Base-by-base conservation (phyloP, 352 stramenopile genomes). In the Pythium aquatile region DNA sequence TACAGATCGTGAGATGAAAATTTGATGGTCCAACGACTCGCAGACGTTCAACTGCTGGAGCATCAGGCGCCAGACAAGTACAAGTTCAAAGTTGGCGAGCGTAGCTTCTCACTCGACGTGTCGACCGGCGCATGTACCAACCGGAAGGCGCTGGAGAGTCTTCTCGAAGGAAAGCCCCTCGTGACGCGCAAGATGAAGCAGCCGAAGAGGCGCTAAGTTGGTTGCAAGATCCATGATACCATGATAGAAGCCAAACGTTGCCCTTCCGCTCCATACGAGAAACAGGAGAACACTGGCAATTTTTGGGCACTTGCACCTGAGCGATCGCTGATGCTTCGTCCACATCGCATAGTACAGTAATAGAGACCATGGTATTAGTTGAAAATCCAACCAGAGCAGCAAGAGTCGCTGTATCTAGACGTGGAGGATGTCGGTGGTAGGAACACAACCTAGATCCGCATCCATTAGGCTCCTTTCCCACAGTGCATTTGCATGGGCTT, bases 81-180 rank as follows among this genome's bases (percentile, higher is more conserved):
- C 78, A 84, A 73, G 55, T 87, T 92, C 69, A 65, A 69, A 40
- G 39, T 92, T 29, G 81, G 76, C 26, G 66, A 69, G 17, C 76
- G 83, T 37, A 70, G 72, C 57, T 69, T 92, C 28, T 61, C 82
- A 28, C 69, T 92, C 30, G 76, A 92, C 66, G 76, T 76, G 10
- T 80, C 81, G 1, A 75, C 74, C 5, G 81, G 72, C 52, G 72
- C 72, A 13, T 88, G 76, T 40, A 63, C 78, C 32, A 92, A 88
- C 57, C 78, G 75, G 48, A 87, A 79, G 63, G 76, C 76, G n/a
- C 73, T 92, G 24, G 76, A 89, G 42, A 78, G 78, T n/a, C 51
- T 92, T 62, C 74, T 92, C 60, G 69, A 87, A 53, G 83, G 83
- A 42, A 87, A 81, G 59, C 81, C 83, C n/a, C 73, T 92, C 8